Conservation (phyloP, 225 moss, liverwort and hornwort species). For the Climacium dendroides region DNA sequence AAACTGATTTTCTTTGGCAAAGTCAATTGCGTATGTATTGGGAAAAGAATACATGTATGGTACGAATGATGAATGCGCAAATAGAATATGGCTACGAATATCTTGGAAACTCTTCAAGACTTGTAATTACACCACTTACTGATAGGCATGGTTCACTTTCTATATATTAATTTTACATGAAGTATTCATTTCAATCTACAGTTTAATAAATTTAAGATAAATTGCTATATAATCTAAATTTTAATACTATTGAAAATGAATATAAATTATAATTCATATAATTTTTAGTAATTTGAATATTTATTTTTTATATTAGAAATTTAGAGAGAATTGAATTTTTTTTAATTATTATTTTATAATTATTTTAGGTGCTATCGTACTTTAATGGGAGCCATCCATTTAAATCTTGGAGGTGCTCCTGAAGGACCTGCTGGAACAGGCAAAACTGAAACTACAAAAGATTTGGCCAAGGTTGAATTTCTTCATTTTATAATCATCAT, state of each 20-base stretch:
- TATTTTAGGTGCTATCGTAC: not conserved
- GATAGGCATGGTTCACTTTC: not conserved
- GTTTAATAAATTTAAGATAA: not conserved
- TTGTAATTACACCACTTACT: not conserved
- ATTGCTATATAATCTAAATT: not conserved
- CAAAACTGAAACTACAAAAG: not conserved
- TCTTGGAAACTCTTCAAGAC: not conserved
- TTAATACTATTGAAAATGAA: not conserved
- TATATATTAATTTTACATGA: not conserved
- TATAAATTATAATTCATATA: not conserved
- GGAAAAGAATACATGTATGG: not conserved
- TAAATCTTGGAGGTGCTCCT: not conserved
- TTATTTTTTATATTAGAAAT: not conserved
- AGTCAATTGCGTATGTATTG: not conserved
- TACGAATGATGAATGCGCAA: not conserved
- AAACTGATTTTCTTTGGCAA: not conserved
- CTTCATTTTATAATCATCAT: not conserved
- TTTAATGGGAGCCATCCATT: not conserved
- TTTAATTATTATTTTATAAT: not conserved
- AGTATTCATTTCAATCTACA: rapidly evolving
- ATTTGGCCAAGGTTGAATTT: not conserved
- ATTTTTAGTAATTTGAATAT: not conserved
- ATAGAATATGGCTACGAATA: not conserved
- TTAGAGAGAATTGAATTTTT: rapidly evolving
- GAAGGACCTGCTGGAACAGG: not conserved